A percentile compares a stretch with the other conserved stretches of the same genome.
phyloP scores from a whole-genome alignment of 805 yeast genomes.

The Saturnispora bothae region DNA sequence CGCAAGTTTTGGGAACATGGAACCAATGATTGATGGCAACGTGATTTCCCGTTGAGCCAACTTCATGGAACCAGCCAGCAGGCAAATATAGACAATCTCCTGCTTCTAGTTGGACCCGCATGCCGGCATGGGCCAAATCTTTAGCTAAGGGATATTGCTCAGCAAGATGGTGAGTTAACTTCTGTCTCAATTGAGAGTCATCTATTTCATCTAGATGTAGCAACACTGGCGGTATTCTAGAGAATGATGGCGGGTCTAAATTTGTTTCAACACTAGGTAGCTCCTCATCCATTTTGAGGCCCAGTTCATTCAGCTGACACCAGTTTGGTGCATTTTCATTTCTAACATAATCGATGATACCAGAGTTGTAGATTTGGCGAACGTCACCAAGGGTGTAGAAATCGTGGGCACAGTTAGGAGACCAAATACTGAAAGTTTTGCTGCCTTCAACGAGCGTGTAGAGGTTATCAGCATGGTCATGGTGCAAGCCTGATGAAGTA shows the following conservation, averaged over 20 bases:
- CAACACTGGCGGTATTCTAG: constrained; percentile 50
- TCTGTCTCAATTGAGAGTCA: constrained; percentile 18
- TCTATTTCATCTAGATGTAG: constrained; percentile 47
- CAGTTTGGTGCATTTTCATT: constrained; percentile 52
- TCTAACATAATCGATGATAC: constrained; percentile 52
- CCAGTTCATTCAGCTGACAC: constrained; percentile 35
- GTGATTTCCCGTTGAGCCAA: constrained; percentile 60
- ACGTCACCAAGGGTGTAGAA: constrained; percentile 58
- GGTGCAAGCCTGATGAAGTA: constrained; percentile 65
- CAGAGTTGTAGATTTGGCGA: constrained; percentile 42
- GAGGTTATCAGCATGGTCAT: constrained; percentile 71
- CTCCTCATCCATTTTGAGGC: constrained; percentile 36
- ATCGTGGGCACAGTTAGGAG: constrained; percentile 50
- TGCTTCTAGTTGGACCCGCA: constrained; percentile 40
- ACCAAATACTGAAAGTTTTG: constrained; percentile 56
- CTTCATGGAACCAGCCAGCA: constrained; percentile 79
- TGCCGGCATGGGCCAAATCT: constrained; percentile 27
- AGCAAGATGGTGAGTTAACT: constrained; percentile 6
- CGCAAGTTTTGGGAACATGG: constrained; percentile 47
- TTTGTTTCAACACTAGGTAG: constrained; percentile 9
- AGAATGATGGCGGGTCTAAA: constrained; percentile 61
- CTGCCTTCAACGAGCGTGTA: constrained; percentile 51
- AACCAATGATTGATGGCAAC: constrained; percentile 70
- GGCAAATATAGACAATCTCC: constrained; percentile 66
- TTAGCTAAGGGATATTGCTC: constrained; percentile 7